Evolutionary conservation across 495 filamentous ascomycete genomes (phyloP), one percentile per base, ranked within the genome.

Genomic region (Alectoria sarmentosa): DNA sequence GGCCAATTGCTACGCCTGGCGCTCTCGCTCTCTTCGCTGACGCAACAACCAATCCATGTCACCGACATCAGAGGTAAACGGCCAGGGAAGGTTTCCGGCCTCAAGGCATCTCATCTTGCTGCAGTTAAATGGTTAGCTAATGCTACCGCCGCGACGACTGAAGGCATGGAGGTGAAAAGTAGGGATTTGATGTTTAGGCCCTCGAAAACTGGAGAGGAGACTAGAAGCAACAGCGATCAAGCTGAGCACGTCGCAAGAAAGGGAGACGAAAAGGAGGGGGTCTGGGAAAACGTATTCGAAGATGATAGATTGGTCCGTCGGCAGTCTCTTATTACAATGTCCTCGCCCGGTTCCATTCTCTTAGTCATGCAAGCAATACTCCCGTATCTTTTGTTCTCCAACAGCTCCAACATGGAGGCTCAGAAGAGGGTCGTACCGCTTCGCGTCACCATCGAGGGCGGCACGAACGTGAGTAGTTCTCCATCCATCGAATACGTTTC

Each of bases 281-380:
- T 67, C 14, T 70, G 69, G 69, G 56, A 63, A 61, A 60, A 69
- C 61, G 21, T 67, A 19, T 48, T 59, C 32, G 44, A 72, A 38
- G 21, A 67, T 57, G 44, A 65, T 55, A 54, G 38, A 38, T 37
- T 70, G 23, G n/a, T 66, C 32, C 56, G 68, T 28, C 49, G 62
- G 10, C 62, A 71, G 49, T 75, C 76, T 42, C 38, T 70, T 28
- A 72, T 76, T 21, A 52, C 56, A 17, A 76, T 70, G 63, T 39
- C 63, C 21, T 61, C 70, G 36, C 70, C 70, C 23, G 73, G 65
- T 0, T 84, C 82, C 52, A 81, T 90, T 0, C 76, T 86, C 61
- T 78, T 95, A n/a, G 83, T 93, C 36, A 83, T 94, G 67, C 91
- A 96, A 74, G 88, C 91, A 3, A 74, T 96, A 6, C 83, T 95